A percentile compares a stretch with the other conserved stretches of the same genome.
These are phyloP conservation scores for Wallacemonas sp. DNA, from an alignment of 208 protist genomes.

Conservation along the genomic window DNA sequence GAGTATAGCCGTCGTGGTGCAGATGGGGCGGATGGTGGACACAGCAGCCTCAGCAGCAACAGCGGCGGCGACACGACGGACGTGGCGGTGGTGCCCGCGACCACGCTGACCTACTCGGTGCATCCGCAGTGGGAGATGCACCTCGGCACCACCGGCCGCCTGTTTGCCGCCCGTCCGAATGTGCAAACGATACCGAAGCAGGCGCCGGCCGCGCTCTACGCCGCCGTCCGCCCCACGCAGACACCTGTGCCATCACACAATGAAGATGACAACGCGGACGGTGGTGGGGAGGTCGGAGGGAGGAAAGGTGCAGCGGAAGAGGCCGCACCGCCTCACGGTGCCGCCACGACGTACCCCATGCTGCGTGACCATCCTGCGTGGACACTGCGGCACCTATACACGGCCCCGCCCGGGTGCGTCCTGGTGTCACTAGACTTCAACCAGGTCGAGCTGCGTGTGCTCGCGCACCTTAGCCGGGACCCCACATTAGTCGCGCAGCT, in stretches of 20 bases:
- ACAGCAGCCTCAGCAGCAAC: not conserved
- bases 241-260: not conserved
- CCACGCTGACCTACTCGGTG: slow-evolving; percentile 58
- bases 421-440: slow-evolving; percentile 84
- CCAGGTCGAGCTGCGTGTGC: slow-evolving; percentile 82
- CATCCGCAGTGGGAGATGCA: slow-evolving; percentile 74
- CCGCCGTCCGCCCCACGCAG: too few relatives aligned
- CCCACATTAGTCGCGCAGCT: slow-evolving; percentile 53
- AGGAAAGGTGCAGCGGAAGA: too few relatives aligned
- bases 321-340: too few relatives aligned
- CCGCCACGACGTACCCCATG: slow-evolving; percentile 8
- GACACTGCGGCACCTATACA: slow-evolving; percentile 71
- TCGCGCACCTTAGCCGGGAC: slow-evolving; percentile 79
- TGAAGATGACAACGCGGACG: too few relatives aligned
- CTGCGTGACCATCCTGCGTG: slow-evolving; percentile 38
- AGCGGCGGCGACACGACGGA: not conserved
- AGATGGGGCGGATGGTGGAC: not conserved
- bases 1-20: too few relatives aligned
- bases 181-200: slow-evolving; percentile 69
- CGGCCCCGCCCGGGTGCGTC: slow-evolving; percentile 60
- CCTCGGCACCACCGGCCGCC: slow-evolving; percentile 51
- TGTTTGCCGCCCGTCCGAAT: slow-evolving; percentile 64
- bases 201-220: slow-evolving; percentile 27
- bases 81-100: not conserved
- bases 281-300: too few relatives aligned